Conservation (phyloP, 805 yeast species). For the Starmerella riodocensis region DNA sequence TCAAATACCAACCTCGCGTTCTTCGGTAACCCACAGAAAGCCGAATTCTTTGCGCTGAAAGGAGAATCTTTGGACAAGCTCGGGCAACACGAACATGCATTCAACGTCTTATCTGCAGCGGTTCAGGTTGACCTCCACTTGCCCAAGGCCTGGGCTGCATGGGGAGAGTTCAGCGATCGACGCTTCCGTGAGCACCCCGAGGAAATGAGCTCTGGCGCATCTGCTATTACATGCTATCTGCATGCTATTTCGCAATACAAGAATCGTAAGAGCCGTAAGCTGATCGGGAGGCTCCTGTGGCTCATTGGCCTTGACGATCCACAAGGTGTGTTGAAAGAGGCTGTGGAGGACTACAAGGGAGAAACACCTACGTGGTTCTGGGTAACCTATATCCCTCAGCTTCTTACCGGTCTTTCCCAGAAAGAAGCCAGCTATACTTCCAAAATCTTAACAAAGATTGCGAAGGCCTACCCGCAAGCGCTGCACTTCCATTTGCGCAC, state of each 20-base stretch:
- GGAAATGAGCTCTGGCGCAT: slow-evolving; percentile 73
- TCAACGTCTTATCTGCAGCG: slow-evolving; percentile 95
- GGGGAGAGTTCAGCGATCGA: slow-evolving; percentile 93
- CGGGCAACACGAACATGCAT: slow-evolving; percentile 85
- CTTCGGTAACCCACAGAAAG: slow-evolving; percentile 94
- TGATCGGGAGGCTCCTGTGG: slow-evolving; percentile 86
- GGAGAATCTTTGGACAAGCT: slow-evolving; percentile 95
- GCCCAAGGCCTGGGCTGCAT: slow-evolving; percentile 99
- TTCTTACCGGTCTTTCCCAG: slow-evolving; percentile 77
- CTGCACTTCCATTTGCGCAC: slow-evolving; percentile 91
- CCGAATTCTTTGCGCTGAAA: slow-evolving; percentile 92
- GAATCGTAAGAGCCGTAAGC: slow-evolving; percentile 76
- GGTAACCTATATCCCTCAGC: slow-evolving; percentile 93
- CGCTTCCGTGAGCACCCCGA: slow-evolving; percentile 71
- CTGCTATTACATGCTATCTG: slow-evolving; percentile 87
- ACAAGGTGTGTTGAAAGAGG: slow-evolving; percentile 64
- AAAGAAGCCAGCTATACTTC: slow-evolving; percentile 83
- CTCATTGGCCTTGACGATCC: slow-evolving; percentile 80
- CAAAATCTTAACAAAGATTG: slow-evolving; percentile 76
- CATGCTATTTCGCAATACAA: slow-evolving; percentile 97
- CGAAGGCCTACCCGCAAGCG: slow-evolving; percentile 95
- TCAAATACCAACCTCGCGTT: slow-evolving; percentile 91
- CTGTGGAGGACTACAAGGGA: slow-evolving; percentile 84
- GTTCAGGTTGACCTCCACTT: slow-evolving; percentile 87
- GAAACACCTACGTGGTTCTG: slow-evolving; percentile 99